Evolutionary conservation across 345 rosid genomes (phyloP), one percentile per base, ranked within the genome.

Genomic region (Brassica carinata): DNA sequence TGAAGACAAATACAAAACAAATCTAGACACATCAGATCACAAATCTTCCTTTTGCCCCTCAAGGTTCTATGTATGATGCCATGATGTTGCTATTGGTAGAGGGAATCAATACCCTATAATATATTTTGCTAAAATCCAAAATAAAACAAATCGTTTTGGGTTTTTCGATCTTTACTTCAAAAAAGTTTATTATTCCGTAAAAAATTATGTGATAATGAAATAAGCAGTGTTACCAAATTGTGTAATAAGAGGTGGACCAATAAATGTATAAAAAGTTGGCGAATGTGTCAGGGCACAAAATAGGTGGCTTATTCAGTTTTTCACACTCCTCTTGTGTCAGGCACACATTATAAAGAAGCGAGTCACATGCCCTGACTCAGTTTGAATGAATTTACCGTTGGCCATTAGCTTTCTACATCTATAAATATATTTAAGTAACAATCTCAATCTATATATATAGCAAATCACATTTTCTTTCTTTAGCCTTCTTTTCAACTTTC

Each of bases 241-340:
- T 75, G 76, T 38, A 64, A 55, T 8, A 55, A 75, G 71, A 80
- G 72, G 62, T 80, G 80, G 83, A 75, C 80, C 79, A 75, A 75
- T 75, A 75, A 18, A 70, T 51, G 58, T 27, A 61, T 14, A 69
- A 68, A 80, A 71, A 55, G 83, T 55, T 55, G 76, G 64, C 45
- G 26, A 51, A 69, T 64, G 68, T 80, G 83, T 48, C 79, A 81
- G 80, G 76, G 83, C 80, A 81, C 68, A 75, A 70, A 58, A 64
- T 75, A 70, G 72, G 72, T 80, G 83, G 71, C 75, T 75, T 75
- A 29, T 72, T 69, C 83, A 80, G 72, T 68, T 81, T 71, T 43
- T 70, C 83, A 81, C 80, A 75, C 76, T 81, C 73, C 68, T 38
- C 80, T 75, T 76, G 80, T 81, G 80, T 81, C 80, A 40, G 69